Evolutionary conservation across 2,329 filamentous ascomycete genomes (phyloP).

Genomic region (Emmonsiellopsis sp.): DNA sequence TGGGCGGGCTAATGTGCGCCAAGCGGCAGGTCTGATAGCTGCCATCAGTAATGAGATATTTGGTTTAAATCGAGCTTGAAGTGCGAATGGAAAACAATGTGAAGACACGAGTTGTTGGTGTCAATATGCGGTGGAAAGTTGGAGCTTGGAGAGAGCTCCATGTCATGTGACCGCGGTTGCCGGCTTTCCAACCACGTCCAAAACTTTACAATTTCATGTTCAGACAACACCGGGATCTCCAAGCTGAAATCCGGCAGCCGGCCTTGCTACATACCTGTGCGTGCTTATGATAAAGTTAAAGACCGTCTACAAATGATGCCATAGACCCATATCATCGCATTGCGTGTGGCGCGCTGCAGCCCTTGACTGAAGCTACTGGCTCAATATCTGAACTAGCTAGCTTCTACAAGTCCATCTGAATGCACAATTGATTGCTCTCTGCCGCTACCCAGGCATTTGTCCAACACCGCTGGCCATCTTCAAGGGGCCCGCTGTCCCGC

Average conservation of each 20-base stretch:
- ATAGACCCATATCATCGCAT: neutral
- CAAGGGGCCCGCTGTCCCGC: neutral
- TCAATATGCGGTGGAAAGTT: neutral
- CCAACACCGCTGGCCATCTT: neutral
- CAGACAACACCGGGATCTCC: too few species aligned
- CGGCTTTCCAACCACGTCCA: neutral
- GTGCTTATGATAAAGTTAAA: too few species aligned
- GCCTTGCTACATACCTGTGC: too few species aligned
- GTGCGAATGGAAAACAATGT: too few species aligned
- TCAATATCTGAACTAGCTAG: neutral
- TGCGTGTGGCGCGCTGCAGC: neutral
- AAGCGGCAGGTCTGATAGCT: slow-evolving; percentile 12
- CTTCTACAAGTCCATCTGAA: neutral
- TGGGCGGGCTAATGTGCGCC: slow-evolving; percentile 12
- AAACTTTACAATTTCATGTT: neutral
- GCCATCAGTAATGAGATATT: slow-evolving; percentile 14
- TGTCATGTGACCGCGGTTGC: neutral
- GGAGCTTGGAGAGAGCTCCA: neutral
- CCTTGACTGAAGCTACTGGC: neutral
- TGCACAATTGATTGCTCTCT: neutral
- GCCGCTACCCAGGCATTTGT: neutral
- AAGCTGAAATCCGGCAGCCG: too few species aligned
- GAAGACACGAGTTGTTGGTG: neutral
- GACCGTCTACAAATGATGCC: neutral
- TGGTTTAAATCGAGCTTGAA: too few species aligned